These are phyloP conservation scores for Candida tallmaniae DNA, from an alignment of 805 yeast species.

Conservation along the genomic window DNA sequence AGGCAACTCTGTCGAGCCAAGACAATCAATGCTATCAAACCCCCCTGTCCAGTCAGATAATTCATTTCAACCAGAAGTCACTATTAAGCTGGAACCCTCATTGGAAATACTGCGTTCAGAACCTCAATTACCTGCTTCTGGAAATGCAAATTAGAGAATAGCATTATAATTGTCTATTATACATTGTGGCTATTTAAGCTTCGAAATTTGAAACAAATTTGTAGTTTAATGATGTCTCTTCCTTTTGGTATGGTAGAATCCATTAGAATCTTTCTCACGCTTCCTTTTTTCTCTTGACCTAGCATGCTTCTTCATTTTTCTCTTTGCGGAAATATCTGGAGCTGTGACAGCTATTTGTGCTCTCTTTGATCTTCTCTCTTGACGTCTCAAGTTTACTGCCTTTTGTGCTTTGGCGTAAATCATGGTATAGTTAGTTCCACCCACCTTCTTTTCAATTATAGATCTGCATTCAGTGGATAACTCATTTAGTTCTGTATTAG, in stretches of 20 bases:
- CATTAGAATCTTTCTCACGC: constrained; percentile 69
- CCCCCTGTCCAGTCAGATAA: too few relatives aligned
- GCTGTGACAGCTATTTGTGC: constrained; percentile 71
- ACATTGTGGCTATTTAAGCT: constrained; percentile 1
- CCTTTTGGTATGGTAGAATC: constrained; percentile 64
- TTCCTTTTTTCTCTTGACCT: constrained; percentile 74
- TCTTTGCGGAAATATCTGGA: constrained; percentile 78
- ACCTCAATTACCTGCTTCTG: too few relatives aligned
- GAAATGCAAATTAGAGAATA: too few relatives aligned
- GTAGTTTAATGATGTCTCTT: constrained; percentile 21
- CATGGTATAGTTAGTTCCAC: constrained; percentile 62
- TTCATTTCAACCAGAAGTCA: too few relatives aligned
- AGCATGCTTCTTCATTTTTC: constrained; percentile 72
- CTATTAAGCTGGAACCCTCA: too few relatives aligned
- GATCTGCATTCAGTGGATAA: constrained; percentile 63
- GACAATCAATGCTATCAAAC: too few relatives aligned
- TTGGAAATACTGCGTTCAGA: too few relatives aligned
- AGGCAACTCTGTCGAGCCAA: neutral
- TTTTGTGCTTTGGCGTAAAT: constrained; percentile 63
- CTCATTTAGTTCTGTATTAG: constrained; percentile 47
- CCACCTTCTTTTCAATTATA: constrained; percentile 62
- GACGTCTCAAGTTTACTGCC: constrained; percentile 55
- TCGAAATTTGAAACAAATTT: neutral
- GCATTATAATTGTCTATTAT: constrained; percentile 3
- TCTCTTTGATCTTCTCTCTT: constrained; percentile 70